phyloP scores from a whole-genome alignment of 176 grass and related monocot genomes.

The Carex pumila region DNA sequence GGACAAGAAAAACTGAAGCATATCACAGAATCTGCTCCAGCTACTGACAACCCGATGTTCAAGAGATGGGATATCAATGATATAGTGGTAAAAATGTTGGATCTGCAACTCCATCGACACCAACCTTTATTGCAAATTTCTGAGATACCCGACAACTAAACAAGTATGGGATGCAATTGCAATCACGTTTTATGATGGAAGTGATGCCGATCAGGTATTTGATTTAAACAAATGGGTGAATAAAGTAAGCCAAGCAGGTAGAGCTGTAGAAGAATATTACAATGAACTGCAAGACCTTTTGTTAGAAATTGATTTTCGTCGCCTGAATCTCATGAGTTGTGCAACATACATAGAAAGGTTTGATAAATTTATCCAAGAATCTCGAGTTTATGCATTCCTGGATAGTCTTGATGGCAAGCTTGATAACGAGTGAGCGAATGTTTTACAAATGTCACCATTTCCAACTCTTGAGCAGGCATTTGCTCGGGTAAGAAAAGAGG shows the following conservation, averaged over 20 bases:
- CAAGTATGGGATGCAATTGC: not conserved
- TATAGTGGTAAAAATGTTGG: not conserved
- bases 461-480: not conserved
- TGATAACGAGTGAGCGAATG: not conserved
- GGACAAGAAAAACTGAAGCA: not conserved
- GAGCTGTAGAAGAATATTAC: not conserved
- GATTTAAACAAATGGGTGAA: not conserved
- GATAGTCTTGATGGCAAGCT: not conserved
- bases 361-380: not conserved
- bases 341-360: not conserved
- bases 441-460: not conserved
- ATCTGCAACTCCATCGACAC: not conserved
- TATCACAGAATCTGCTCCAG: not conserved
- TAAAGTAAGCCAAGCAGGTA: not conserved
- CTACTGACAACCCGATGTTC: accelerated
- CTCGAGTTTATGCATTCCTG: not conserved
- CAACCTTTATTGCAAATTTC: not conserved
- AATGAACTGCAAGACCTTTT: not conserved
- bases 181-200: not conserved
- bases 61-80: not conserved
- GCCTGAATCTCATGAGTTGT: not conserved
- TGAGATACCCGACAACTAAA: not conserved
- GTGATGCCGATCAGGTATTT: not conserved
- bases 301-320: not conserved
- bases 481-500: not conserved